These are phyloP conservation scores for Ailanthus altissimus DNA, from an alignment of 345 rosid genomes.

Conservation along the genomic window DNA sequence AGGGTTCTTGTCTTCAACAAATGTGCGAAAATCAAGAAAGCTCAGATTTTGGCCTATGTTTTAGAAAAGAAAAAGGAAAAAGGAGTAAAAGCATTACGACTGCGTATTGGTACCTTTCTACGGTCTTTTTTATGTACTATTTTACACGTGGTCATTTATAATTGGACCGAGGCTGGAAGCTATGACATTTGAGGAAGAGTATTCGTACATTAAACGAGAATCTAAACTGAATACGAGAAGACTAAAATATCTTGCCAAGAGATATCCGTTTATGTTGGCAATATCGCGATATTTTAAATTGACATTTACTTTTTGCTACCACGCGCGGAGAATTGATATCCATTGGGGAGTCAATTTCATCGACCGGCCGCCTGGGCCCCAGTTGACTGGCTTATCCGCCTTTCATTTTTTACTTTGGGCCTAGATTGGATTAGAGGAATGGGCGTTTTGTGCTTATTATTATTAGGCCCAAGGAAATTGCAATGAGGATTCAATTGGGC, in stretches of 20 bases:
- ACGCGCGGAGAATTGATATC: neutral
- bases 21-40: constrained; percentile 22
- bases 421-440: neutral
- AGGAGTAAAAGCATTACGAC: neutral
- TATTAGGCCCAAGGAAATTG: neutral
- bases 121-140: too few species aligned
- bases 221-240: neutral
- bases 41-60: neutral
- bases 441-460: neutral
- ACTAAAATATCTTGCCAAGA: neutral
- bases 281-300: constrained; percentile 1
- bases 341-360: neutral
- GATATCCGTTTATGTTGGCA: neutral
- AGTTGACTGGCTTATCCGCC: neutral
- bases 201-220: neutral
- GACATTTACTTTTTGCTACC: neutral
- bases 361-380: neutral
- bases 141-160: neutral
- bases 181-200: neutral
- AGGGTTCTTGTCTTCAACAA: neutral
- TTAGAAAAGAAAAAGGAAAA: neutral
- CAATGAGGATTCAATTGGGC: neutral
- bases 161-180: neutral
- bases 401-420: neutral
- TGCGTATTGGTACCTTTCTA: too few species aligned